Evolutionary conservation across 352 stramenopile species (phyloP), one percentile per base, ranked within the genome.

Genomic region (Phytopythium kandeliae): DNA sequence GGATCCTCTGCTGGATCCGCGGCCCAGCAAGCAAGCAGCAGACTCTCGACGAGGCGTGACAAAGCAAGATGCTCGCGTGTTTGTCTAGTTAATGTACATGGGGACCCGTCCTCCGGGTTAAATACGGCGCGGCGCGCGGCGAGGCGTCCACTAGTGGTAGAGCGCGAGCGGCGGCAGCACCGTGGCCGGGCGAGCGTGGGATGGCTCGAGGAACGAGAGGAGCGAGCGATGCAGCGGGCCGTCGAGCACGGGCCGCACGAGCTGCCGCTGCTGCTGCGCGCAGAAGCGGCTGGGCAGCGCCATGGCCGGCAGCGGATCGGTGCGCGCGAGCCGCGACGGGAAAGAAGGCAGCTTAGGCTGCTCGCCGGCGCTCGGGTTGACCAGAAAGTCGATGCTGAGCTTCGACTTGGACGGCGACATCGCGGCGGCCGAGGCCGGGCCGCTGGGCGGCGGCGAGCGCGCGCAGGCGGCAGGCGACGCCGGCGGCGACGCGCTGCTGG

Each of bases 301-400:
- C 30, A 41, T 17, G 13, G 30, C 45, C 30, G 45, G 47, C 48
- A 42, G 12, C 48, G 44, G 17, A 57, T 53, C 46, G 59, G 51
- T 47, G 7, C 62, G 35, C 25, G 55, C 41, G 28, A 60, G 51
- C 26, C 48, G 19, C 7, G 31, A 46, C 30, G n/a, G 48, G 24
- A 65, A 48, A 5, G 54, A 47, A 10, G 56, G 46, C 34, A 51
- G 22, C 30, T 60, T 43, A n/a, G 30, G 35, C 10, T 51, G 34
- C 7, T 41, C 43, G 37, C 19, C n/a, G 37, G 5, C 16, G 35
- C n/a, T 3, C 63, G 63, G 65, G 61, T 77, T 80, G 28, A 79
- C 55, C 13, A 88, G 57, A 35, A 85, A 88, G 54, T 81, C 70
- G 49, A 86, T 78, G 33, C 73, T 74, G 12, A 83, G 68, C 50